Base-by-base conservation (phyloP, 176 grass and related monocot species). In the Thalia dealbata region DNA sequence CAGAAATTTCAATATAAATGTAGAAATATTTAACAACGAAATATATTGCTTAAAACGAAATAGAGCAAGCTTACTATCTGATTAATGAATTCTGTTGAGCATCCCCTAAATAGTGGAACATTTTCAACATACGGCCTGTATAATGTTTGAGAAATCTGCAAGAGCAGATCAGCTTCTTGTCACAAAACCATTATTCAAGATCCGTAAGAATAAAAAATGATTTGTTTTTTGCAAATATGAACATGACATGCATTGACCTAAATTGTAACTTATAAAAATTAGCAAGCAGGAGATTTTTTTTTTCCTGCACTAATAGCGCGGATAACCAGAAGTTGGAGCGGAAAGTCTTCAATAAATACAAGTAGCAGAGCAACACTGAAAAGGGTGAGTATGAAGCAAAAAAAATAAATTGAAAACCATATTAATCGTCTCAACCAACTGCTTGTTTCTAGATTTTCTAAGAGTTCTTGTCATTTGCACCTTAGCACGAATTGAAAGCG, bases 21-120 rank as follows among this genome's bases (percentile, higher is more conserved):
- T 46, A 21, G 19, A 23, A 46, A 69, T 22, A 45, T 11, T 22
- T 22, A 44, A 11, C 18, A 22, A 10, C 58, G 18, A 42, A 27
- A 18, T 3, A 32, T 55, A 42, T 67, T n/a, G 41, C 21, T 69
- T 78, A 28, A 30, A 14, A 1, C 25, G 23, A 78, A 78, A 2
- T 10, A 76, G 75, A 41, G 1, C 38, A 6, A 26, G 59, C 88
- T 85, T 88, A 99, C 95, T 73, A 99, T 99, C 79, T 99, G 95
- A 67, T 99, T 88, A 83, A 89, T 91, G 83, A 99, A 99, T 82
- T 99, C 95, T 50, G 83, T 52, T 80, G 95, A 99, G 18, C 95
- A 99, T 52, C 85, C 95, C 75, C 85, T 89, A 66, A 99, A 95
- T 11, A 99, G 69, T 16, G 83, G 85, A 26, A 91, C 79, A 50